These are phyloP conservation scores for Pyronema omphalodes DNA, from an alignment of 495 filamentous ascomycete genomes.

Conservation along the genomic window DNA sequence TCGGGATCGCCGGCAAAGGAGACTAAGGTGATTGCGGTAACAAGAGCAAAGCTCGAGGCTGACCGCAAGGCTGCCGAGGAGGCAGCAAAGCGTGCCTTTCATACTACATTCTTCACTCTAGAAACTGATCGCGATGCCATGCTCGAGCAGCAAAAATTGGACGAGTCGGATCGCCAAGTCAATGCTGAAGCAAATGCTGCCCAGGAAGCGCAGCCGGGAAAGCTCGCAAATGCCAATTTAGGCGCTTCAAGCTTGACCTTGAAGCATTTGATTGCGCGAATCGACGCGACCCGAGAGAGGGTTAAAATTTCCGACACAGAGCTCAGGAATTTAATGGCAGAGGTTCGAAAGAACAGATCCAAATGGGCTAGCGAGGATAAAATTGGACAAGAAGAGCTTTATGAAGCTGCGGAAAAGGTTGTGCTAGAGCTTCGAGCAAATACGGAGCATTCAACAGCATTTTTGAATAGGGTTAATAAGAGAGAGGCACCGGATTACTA, in stretches of 20 bases:
- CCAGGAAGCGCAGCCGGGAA: conserved; percentile 42
- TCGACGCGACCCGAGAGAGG: conserved; percentile 74
- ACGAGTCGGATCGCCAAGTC: conserved; percentile 87
- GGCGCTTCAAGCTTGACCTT: conserved; percentile 92
- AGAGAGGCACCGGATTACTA: conserved; percentile 89
- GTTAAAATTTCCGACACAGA: conserved; percentile 85
- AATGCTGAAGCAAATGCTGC: conserved; percentile 52
- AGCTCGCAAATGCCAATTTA: conserved; percentile 78
- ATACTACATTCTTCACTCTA: conserved; percentile 81
- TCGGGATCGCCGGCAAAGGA: conserved; percentile 32
- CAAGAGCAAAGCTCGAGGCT: conserved; percentile 82
- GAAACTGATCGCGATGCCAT: conserved; percentile 91
- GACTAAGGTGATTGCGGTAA: conserved; percentile 25
- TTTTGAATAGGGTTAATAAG: conserved; percentile 84
- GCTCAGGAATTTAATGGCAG: conserved; percentile 77
- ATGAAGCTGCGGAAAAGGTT: conserved; percentile 91
- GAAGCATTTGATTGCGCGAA: conserved; percentile 87
- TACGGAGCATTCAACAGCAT: conserved; percentile 88
- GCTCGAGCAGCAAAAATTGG: conserved; percentile 91
- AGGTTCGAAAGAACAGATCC: conserved; percentile 89
- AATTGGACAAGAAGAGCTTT: conserved; percentile 91
- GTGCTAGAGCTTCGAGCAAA: conserved; percentile 88
- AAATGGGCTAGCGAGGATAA: conserved; percentile 99
- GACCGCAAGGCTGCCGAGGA: conserved; percentile 87
- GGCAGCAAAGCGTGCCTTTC: conserved; percentile 69